A percentile compares a stretch with the other conserved stretches of the same genome.
Conservation (phyloP, 2,329 filamentous ascomycete genomes). For the Colletotrichum abscissum region DNA sequence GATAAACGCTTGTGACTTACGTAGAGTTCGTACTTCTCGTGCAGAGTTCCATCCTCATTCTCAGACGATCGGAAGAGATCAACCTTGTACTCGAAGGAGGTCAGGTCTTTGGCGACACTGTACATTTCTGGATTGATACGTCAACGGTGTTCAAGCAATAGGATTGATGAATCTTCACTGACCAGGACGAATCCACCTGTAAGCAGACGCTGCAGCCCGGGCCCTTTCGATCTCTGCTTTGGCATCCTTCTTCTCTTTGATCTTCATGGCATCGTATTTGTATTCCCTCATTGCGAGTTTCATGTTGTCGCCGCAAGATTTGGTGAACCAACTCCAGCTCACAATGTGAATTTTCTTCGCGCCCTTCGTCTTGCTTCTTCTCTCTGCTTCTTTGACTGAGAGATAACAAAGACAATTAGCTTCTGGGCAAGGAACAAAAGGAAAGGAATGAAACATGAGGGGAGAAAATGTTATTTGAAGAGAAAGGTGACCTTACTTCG, state of each 20-base stretch:
- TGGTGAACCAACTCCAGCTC: conserved; percentile 64
- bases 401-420: background rate
- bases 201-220: conserved; percentile 51
- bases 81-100: conserved; percentile 73
- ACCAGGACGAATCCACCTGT: conserved; percentile 63
- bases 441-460: background rate
- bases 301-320: conserved; percentile 48
- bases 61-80: conserved; percentile 51
- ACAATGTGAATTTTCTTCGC: conserved; percentile 55
- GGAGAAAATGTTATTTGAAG: background rate
- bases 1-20: conserved; percentile 55
- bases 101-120: conserved; percentile 72
- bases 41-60: conserved; percentile 23
- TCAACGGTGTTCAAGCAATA: background rate
- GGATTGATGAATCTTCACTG: conserved; percentile 39
- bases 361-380: conserved; percentile 18
- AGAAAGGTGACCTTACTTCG: conserved; percentile 15
- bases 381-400: conserved; percentile 52
- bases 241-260: conserved; percentile 44
- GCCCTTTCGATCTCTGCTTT: conserved; percentile 43
- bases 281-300: conserved; percentile 51
- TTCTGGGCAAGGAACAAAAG: background rate
- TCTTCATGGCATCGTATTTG: conserved; percentile 47
- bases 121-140: conserved; percentile 61
- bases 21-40: conserved; percentile 59